phyloP scores from a whole-genome alignment of 305 asterid genomes.

The Caryopteris hybrid region DNA sequence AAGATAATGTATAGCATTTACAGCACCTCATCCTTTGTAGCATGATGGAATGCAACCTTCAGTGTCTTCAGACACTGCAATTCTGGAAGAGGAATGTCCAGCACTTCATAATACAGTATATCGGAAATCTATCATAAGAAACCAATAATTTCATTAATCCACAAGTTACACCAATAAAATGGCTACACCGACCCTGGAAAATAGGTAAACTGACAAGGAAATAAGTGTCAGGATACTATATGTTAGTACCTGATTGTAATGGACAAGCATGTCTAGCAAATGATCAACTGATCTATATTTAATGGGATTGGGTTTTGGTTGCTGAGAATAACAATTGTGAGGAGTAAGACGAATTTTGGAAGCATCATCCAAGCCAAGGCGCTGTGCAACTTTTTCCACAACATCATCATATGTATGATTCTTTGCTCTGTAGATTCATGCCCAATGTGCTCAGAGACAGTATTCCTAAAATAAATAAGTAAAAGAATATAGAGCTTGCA shows the following conservation, averaged over 20 bases:
- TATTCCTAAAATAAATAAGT: not conserved
- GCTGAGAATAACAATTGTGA: slow-evolving; percentile 68
- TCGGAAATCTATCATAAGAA: slow-evolving; percentile 49
- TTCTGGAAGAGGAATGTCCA: slow-evolving; percentile 86
- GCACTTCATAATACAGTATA: slow-evolving; percentile 68
- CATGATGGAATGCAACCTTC: slow-evolving; percentile 67
- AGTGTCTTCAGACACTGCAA: slow-evolving; percentile 73
- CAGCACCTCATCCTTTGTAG: slow-evolving; percentile 72
- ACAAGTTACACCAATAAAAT: not conserved
- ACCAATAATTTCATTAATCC: slow-evolving; percentile 13
- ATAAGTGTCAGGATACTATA: not conserved
- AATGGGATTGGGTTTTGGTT: slow-evolving; percentile 64
- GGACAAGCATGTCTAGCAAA: slow-evolving; percentile 91
- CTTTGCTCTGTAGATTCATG: slow-evolving; percentile 60
- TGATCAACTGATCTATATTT: slow-evolving; percentile 86
- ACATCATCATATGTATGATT: slow-evolving; percentile 91
- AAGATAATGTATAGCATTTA: slow-evolving; percentile 2
- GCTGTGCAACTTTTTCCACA: slow-evolving; percentile 83
- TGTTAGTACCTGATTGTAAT: slow-evolving; percentile 92
- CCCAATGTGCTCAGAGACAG: slow-evolving; percentile 9
- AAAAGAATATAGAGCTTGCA: slow-evolving; percentile 19
- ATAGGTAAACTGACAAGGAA: not conserved
- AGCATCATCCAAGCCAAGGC: slow-evolving; percentile 78
- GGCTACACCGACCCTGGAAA: not conserved
- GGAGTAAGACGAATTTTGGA: slow-evolving; percentile 93